phyloP scores from a whole-genome alignment of 495 filamentous ascomycete genomes.

The Glarea lozoyensis region DNA sequence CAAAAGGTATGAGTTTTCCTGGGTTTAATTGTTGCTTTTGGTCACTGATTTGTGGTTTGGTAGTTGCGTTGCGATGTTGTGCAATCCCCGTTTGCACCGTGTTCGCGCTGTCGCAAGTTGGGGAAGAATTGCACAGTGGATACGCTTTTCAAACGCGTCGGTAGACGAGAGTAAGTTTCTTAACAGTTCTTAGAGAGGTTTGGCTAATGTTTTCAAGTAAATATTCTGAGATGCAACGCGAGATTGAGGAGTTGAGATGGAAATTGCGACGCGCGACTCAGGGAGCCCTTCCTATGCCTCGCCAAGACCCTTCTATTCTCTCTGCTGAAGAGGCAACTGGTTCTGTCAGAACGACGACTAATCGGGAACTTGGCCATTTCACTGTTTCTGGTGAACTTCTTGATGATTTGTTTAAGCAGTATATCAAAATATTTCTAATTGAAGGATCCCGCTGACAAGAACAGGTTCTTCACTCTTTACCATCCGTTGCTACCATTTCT shows the following conservation, averaged over 20 bases:
- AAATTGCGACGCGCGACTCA: constrained; percentile 38
- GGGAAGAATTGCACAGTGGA: constrained; percentile 81
- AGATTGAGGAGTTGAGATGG: constrained; percentile 47
- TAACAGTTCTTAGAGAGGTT: neutral
- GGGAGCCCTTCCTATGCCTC: constrained; percentile 33
- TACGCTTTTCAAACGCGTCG: constrained; percentile 79
- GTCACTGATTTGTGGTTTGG: no score
- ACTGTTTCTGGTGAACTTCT: constrained; percentile 57
- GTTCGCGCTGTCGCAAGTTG: constrained; percentile 46
- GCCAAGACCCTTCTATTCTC: neutral
- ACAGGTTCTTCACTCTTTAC: constrained; percentile 67
- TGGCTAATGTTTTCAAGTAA: constrained; percentile 25
- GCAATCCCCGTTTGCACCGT: constrained; percentile 68
- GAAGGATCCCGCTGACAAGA: constrained; percentile 49
- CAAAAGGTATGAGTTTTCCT: constrained; percentile 89
- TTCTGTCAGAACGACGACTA: constrained; percentile 47
- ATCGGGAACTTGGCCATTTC: constrained; percentile 74
- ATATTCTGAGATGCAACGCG: constrained; percentile 82
- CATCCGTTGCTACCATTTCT: constrained; percentile 79
- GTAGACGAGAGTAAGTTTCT: constrained; percentile 56
- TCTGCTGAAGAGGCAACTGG: neutral
- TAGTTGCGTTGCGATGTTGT: constrained; percentile 73
- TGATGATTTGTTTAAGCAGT: constrained; percentile 57
- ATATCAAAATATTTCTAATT: constrained; percentile 55
- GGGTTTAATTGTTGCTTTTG: no score